Evolutionary conservation across 164 flowering plant species (phyloP), one percentile per base, ranked within the genome.

Genomic region (Berberis vulgaris): DNA sequence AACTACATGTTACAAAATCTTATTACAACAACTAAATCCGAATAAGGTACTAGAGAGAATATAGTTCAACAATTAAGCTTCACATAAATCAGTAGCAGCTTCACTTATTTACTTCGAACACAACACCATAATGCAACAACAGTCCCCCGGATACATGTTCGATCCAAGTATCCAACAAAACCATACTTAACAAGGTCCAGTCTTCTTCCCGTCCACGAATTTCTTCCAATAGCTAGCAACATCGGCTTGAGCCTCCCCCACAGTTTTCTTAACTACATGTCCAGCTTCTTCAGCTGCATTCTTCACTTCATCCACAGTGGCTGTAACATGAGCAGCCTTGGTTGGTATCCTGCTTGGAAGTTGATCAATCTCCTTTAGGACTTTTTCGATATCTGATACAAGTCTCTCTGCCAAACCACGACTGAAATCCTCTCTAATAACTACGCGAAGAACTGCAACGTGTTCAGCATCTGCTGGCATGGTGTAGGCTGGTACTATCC

Each of bases 371-470:
- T 80, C 84, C 60, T 75, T 62, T 61, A 84, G 4, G 3, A 84
- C 86, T 58, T 78, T 80, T 50, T 67, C 65, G 7, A 84, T 66
- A 65, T 86, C 76, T 1, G 61, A 2, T 5, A 83, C 13, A 1
- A 86, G 86, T 6, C 87, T 75, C 63, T 78, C 86, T 0, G 80
- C 86, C 63, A 86, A 71, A 65, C 70, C 63, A n/a, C 87, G 72
- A 74, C 81, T 80, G 74, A 86, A 86, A 46, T 86, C 91, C 73
- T 86, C 91, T 41, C 91, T 72, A 49, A 86, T 65, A 50, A 86
- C 91, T 38, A 83, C 74, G 0, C 72, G 72, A 8, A 73, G 69
- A 43, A 76, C 79, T 12, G 74, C 63, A 65, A 73, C 39, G 44
- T 73, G 76, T 60, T 76, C 46, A 0, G 79, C 79, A 60, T 76